These are phyloP conservation scores for Mrakia frigida DNA, from an alignment of 768 basidiomycete species.

Conservation along the genomic window DNA sequence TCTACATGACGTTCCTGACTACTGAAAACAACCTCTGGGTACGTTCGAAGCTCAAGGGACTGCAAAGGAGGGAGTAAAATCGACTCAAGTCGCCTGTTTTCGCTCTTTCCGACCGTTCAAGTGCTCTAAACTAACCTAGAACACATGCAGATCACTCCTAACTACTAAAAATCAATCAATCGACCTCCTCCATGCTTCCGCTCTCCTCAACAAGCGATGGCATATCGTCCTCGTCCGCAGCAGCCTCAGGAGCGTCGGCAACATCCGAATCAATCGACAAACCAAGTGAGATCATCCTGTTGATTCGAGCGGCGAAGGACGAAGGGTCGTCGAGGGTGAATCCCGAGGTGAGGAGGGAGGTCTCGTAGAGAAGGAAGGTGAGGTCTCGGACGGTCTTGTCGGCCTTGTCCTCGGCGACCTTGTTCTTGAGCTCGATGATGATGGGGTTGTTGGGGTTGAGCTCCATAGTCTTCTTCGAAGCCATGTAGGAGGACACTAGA, in stretches of 20 bases:
- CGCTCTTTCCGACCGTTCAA: neutral
- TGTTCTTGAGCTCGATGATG: conserved; percentile 90
- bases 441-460: conserved; percentile 88
- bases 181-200: conserved; percentile 95
- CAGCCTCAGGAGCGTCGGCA: conserved; percentile 55
- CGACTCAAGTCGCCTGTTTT: neutral
- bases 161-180: conserved; percentile 29
- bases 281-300: conserved; percentile 85
- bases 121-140: neutral
- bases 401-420: conserved; percentile 93
- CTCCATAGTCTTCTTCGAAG: conserved; percentile 93
- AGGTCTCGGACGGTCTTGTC: conserved; percentile 98
- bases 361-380: conserved; percentile 94
- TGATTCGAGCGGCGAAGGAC: conserved; percentile 90
- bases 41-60: too few species aligned
- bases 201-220: conserved; percentile 53
- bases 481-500: conserved; percentile 94
- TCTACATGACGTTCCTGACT: too few species aligned
- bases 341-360: conserved; percentile 58
- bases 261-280: conserved; percentile 54
- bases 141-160: neutral
- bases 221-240: conserved; percentile 43
- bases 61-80: too few species aligned
- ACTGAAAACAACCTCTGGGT: too few species aligned
- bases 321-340: conserved; percentile 95